A percentile compares a stretch with the other conserved stretches of the same genome.
phyloP scores from a whole-genome alignment of 2,329 filamentous ascomycete genomes.

The Trichoderma citrinoviride region DNA sequence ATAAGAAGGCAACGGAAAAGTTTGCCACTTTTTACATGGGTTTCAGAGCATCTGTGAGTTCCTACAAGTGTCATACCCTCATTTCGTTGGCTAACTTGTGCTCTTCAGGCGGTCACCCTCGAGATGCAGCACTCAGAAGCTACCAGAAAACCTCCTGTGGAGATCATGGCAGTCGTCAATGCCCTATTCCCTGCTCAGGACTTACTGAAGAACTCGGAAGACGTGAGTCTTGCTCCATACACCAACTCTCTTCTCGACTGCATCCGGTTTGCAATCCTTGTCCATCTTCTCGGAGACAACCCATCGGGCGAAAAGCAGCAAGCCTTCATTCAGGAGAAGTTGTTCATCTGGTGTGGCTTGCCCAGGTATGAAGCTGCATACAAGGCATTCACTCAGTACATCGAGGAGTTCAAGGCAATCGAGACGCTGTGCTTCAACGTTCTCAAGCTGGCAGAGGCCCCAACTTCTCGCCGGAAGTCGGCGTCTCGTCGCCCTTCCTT shows the following conservation, averaged over 20 bases:
- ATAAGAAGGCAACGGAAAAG: constrained; percentile 31
- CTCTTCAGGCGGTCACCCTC: constrained; percentile 5
- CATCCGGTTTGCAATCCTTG: constrained; percentile 37
- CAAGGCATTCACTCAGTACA: constrained; percentile 33
- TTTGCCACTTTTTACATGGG: constrained; percentile 35
- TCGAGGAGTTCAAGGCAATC: constrained; percentile 36
- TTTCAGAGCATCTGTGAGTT: constrained; percentile 35
- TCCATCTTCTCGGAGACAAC: constrained; percentile 34
- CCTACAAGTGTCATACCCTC: background rate
- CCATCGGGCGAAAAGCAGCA: constrained; percentile 25
- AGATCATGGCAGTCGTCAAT: constrained; percentile 38
- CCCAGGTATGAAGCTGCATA: constrained; percentile 33
- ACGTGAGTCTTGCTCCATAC: constrained; percentile 32
- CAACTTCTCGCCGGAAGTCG: background rate
- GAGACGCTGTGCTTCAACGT: constrained; percentile 33
- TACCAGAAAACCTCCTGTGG: constrained; percentile 21
- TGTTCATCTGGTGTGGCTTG: constrained; percentile 36
- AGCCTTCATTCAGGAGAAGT: constrained; percentile 31
- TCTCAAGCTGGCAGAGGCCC: constrained; percentile 26
- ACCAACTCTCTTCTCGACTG: constrained; percentile 35
- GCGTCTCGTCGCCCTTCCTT: background rate
- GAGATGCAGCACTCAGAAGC: constrained; percentile 12
- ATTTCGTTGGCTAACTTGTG: background rate
- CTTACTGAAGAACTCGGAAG: constrained; percentile 26
- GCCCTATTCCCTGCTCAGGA: constrained; percentile 35